Evolutionary conservation across 192 early-diverging fungal species (phyloP), one percentile per base, ranked within the genome.

Genomic region (Nowakowskiella sp.): DNA sequence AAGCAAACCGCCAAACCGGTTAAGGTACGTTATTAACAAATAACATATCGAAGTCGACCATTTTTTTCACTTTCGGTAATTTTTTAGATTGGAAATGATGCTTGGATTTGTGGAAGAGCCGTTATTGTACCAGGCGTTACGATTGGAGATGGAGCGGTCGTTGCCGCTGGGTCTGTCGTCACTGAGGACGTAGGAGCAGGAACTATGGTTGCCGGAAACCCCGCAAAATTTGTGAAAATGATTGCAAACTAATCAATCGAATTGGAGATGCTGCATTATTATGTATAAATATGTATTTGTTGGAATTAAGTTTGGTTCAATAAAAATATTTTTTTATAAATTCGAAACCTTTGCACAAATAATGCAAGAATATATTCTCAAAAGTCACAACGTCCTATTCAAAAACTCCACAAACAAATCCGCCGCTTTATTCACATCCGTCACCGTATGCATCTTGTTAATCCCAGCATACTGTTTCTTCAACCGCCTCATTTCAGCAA

Each of bases 331-430:
- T n/a, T n/a, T n/a, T n/a, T n/a, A n/a, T n/a, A n/a, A n/a, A n/a
- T n/a, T n/a, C n/a, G n/a, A n/a, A n/a, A n/a, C n/a, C n/a, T n/a
- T n/a, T n/a, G n/a, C n/a, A n/a, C n/a, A n/a, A n/a, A n/a, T n/a
- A n/a, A n/a, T n/a, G n/a, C n/a, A n/a, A n/a, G n/a, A n/a, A n/a
- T n/a, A n/a, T n/a, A n/a, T n/a, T n/a, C n/a, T n/a, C n/a, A n/a
- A n/a, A n/a, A n/a, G n/a, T n/a, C n/a, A n/a, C n/a, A n/a, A n/a
- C n/a, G n/a, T 96, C 22, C 85, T 86, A 57, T 91, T 96, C 47
- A 99, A 60, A 63, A 92, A 97, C 32, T 92, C 85, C 21, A 87
- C 88, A 86, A 99, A 97, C 23, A 80, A 70, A 30, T 89, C 82
- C 0, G 81, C 81, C 39, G 94, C 82, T 31, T 76, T 72, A 29